Evolutionary conservation across 306 rosid genomes (phyloP).

Genomic region (Vigna mungo): DNA sequence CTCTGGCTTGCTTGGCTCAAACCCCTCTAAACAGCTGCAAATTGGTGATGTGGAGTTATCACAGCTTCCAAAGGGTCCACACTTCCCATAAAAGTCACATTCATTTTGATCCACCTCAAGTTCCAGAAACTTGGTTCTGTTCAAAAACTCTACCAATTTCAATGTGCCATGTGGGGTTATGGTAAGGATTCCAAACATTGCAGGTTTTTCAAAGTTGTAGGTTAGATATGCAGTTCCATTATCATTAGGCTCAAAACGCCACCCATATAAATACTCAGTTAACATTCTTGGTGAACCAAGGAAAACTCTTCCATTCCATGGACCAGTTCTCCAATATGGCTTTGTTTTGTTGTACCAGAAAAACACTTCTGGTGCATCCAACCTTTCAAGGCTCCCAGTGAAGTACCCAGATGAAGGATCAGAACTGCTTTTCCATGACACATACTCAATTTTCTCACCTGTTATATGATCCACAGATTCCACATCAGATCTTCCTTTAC

Average conservation of each 20-base stretch:
- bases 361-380: slow-evolving; percentile 37
- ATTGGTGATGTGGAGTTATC: not conserved
- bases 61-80: slow-evolving; percentile 51
- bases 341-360: slow-evolving; percentile 38
- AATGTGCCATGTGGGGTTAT: slow-evolving; percentile 40
- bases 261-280: slow-evolving; percentile 44
- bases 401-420: slow-evolving; percentile 45
- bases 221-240: slow-evolving; percentile 31
- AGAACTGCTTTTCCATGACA: slow-evolving; percentile 39
- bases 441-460: slow-evolving; percentile 35
- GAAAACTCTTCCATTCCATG: slow-evolving; percentile 57
- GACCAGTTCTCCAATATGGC: slow-evolving; percentile 54
- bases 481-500: not conserved
- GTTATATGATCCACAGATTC: not conserved
- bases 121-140: not conserved
- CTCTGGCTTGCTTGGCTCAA: slow-evolving; percentile 37
- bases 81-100: slow-evolving; percentile 45
- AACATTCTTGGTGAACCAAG: slow-evolving; percentile 51
- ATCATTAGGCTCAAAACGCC: slow-evolving; percentile 16
- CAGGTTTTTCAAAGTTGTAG: not conserved
- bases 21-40: slow-evolving; percentile 61
- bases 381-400: slow-evolving; percentile 19
- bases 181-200: not conserved
- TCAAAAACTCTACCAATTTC: not conserved
- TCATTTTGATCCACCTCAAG: slow-evolving; percentile 8